phyloP scores from a whole-genome alignment of 176 grass and related monocot species.

The Otatea glauca region DNA sequence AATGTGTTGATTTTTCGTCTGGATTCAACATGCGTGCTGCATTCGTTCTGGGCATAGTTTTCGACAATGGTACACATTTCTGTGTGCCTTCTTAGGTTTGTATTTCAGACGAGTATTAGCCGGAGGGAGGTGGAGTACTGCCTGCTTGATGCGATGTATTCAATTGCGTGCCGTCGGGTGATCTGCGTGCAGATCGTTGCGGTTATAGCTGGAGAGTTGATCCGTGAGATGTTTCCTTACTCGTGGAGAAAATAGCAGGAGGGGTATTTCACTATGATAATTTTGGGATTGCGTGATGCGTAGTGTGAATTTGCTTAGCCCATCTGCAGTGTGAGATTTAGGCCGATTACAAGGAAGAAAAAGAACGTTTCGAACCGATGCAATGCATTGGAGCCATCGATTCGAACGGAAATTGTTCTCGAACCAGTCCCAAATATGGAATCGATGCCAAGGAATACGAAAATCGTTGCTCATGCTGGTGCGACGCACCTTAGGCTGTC shows the following conservation, averaged over 20 bases:
- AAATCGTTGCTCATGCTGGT: no score
- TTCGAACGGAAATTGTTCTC: no score
- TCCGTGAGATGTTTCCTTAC: neutral
- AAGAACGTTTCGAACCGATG: no score
- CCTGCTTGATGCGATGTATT: neutral
- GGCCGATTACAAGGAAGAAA: no score
- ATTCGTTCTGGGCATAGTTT: neutral
- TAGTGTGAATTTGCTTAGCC: neutral
- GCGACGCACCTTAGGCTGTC: no score
- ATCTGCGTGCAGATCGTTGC: constrained; percentile 1
- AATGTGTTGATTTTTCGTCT: neutral
- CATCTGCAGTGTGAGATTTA: no score
- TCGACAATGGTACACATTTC: neutral
- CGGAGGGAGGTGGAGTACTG: neutral
- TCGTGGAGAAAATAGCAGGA: neutral
- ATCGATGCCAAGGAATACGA: no score
- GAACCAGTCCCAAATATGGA: no score
- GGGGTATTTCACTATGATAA: constrained; percentile 6
- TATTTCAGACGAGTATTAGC: neutral
- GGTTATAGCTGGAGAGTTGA: neutral
- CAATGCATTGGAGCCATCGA: no score
- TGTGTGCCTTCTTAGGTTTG: neutral
- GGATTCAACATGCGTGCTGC: neutral
- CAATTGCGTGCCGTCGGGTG: neutral
- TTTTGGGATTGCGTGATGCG: neutral